Conservation (phyloP, 352 stramenopile species). For the Phytopythium delawarense region DNA sequence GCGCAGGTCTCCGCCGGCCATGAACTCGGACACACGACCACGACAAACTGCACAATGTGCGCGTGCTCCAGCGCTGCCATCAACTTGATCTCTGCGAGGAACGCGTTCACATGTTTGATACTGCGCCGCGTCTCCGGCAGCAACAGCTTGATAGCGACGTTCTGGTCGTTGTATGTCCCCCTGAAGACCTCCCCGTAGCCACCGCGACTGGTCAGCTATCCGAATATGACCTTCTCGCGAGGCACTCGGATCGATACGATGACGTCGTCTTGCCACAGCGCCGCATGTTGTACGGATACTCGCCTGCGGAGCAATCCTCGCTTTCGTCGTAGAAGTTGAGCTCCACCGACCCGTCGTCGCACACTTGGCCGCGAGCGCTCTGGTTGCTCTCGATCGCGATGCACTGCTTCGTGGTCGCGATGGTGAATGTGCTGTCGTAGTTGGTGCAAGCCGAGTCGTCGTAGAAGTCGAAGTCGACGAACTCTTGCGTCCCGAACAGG, state of each 20-base stretch:
- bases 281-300: not conserved
- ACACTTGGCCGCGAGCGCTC: not conserved
- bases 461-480: constrained; percentile 1
- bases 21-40: constrained; percentile 27
- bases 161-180: not conserved
- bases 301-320: not conserved
- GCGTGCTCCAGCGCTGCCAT: constrained; percentile 13
- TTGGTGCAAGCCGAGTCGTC: constrained; percentile 4
- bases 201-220: too few species aligned
- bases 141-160: constrained; percentile 19
- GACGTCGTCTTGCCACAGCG: constrained; percentile 28
- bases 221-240: not conserved
- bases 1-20: constrained; percentile 15
- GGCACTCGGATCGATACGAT: too few species aligned
- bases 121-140: constrained; percentile 10
- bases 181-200: too few species aligned
- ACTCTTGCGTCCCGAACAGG: not conserved
- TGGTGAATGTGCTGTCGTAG: constrained; percentile 1
- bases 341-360: constrained; percentile 1
- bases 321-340: not conserved
- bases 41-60: constrained; percentile 21
- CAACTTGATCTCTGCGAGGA: constrained; percentile 22
- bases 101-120: constrained; percentile 9
- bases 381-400: not conserved
- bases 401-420: not conserved